phyloP scores from a whole-genome alignment of 345 rosid genomes.

The Arabis hirsuta region DNA sequence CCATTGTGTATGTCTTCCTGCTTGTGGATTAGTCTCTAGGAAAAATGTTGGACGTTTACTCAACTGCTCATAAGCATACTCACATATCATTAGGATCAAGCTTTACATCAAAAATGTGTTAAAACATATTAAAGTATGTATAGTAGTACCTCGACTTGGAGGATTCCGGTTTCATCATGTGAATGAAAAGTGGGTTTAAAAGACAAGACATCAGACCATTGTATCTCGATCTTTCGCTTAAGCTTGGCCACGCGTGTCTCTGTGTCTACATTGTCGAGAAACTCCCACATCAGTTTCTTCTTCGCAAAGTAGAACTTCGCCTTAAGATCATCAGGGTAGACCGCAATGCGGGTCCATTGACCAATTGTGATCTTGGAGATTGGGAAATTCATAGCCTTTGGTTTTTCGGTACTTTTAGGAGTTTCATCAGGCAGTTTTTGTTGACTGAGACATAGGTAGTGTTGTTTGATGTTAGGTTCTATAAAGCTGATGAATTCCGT shows the following conservation, averaged over 20 bases:
- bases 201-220: conserved; percentile 43
- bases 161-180: conserved; percentile 19
- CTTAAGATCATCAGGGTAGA: conserved; percentile 43
- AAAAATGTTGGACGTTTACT: conserved; percentile 42
- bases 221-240: conserved; percentile 51
- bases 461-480: neutral
- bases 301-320: conserved; percentile 64
- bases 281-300: conserved; percentile 63
- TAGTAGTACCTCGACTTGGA: conserved; percentile 41
- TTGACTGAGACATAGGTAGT: neutral
- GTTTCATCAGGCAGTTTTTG: neutral
- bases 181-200: neutral
- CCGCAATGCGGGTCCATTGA: neutral
- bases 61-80: conserved; percentile 33
- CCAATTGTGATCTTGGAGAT: conserved; percentile 5
- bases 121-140: too few relatives aligned
- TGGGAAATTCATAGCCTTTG: neutral
- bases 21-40: conserved; percentile 50
- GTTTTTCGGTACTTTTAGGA: neutral
- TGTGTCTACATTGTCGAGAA: conserved; percentile 27
- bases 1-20: conserved; percentile 54
- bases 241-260: neutral
- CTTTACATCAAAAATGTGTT: neutral
- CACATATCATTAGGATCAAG: neutral
- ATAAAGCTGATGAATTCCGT: neutral